These are phyloP conservation scores for Ormosia semicastrata DNA, from an alignment of 306 rosid genomes.

Conservation along the genomic window DNA sequence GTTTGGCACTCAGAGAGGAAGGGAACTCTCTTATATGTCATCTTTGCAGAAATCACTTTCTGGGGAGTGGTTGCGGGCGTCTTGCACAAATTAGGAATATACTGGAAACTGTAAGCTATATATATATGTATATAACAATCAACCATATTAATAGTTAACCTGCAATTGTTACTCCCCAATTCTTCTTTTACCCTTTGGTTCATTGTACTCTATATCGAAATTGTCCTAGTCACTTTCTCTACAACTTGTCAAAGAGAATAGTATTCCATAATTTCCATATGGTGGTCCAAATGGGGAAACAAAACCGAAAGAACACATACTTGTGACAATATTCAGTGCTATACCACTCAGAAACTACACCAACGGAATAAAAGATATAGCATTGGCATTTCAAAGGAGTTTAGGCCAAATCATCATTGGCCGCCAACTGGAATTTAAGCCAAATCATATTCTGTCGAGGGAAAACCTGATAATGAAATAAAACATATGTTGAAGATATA, in stretches of 20 bases:
- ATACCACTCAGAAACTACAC: neutral
- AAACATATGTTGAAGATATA: neutral
- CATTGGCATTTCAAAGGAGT: neutral
- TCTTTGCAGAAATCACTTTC: conserved; percentile 78
- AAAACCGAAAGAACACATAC: neutral
- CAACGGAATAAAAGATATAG: neutral
- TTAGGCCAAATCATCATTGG: neutral
- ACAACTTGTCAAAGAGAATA: neutral
- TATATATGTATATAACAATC: neutral
- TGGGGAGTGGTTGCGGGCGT: conserved; percentile 81
- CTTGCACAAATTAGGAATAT: conserved; percentile 73
- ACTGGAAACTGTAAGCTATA: conserved; percentile 64
- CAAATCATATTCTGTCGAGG: neutral
- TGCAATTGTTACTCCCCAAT: neutral
- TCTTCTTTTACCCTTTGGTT: neutral
- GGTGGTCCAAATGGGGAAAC: neutral
- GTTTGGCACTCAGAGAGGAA: conserved; percentile 81
- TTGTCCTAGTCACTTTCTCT: neutral
- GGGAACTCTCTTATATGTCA: conserved; percentile 79
- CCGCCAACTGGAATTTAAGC: neutral
- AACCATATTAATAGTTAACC: neutral
- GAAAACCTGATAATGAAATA: neutral
- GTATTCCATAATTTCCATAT: neutral
- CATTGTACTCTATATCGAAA: neutral
- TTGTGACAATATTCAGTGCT: neutral